Evolutionary conservation across 2,329 filamentous ascomycete genomes (phyloP).

Genomic region (Knufia petricola): DNA sequence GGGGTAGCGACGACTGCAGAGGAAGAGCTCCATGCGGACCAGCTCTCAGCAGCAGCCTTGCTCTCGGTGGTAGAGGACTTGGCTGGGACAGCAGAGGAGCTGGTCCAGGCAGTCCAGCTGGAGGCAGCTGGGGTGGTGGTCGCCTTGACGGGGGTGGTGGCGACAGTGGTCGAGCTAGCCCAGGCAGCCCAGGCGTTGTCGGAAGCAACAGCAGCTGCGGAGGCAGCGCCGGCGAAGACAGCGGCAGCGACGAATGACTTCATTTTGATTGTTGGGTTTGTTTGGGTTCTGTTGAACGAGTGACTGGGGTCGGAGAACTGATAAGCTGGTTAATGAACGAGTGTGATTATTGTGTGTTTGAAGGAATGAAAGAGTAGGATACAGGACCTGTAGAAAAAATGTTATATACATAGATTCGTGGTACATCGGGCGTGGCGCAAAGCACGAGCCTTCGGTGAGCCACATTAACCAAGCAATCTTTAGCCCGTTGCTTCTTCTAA

Average conservation of each 20-base stretch:
- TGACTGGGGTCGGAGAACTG: conserved; percentile 4
- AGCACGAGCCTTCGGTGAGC: neutral
- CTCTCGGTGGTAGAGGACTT: neutral
- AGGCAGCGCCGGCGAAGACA: conserved; percentile 4
- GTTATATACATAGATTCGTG: conserved; percentile 7
- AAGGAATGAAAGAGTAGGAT: neutral
- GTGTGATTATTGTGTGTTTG: conserved; percentile 5
- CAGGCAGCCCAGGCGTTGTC: neutral
- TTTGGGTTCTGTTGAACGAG: conserved; percentile 7
- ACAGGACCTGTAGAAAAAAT: conserved; percentile 1
- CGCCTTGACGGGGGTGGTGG: conserved; percentile 1
- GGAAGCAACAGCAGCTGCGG: neutral
- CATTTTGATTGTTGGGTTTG: conserved; percentile 10
- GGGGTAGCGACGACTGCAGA: neutral
- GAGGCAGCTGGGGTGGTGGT: neutral
- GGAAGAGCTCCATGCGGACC: neutral
- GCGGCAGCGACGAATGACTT: conserved; percentile 10
- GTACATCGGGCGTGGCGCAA: neutral
- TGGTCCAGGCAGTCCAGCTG: conserved; percentile 4
- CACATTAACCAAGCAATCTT: neutral
- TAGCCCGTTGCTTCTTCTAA: conserved; percentile 1
- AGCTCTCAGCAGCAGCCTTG: neutral
- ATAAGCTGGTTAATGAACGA: conserved; percentile 3
- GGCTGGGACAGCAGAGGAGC: neutral
- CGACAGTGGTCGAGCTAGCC: neutral